Evolutionary conservation across 1,284 basidiomycete genomes (phyloP), one percentile per base, ranked within the genome.

Genomic region (Vanrija pseudolonga): DNA sequence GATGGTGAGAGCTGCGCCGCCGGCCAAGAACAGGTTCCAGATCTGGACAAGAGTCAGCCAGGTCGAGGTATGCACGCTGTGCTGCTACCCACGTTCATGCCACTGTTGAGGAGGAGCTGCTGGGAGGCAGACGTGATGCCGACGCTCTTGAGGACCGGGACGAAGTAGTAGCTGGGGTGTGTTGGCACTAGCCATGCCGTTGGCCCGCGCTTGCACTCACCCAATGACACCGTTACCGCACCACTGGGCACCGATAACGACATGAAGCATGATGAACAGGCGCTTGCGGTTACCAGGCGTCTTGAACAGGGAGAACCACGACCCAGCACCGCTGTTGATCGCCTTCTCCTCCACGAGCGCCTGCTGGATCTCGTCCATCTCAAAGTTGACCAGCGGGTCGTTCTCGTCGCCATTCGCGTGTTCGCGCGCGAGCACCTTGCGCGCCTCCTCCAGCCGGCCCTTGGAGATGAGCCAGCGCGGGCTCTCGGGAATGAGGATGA

Each of bases 101-200:
- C 32, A 11, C 51, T 51, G 70, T 87, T 87, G 76, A 86, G 84
- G 64, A 86, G 81, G 26, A 85, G 79, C 71, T 85, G 85, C 51
- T 80, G 82, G 48, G 80, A 79, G 3, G 79, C 70, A 61, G 81
- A 76, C 11, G 81, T 83, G 65, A 90, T 85, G 47, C 86, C 87
- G 54, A 89, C 84, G 55, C 80, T 78, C 61, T 82, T 77, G 61
- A 89, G 82, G 53, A 89, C 84, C 64, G 82, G 80, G 76, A 80
- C 84, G 60, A 89, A 80, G 78, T 88, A 89, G 78, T 86, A 73
- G 15, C 82, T 60, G 28, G 5, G 15, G 41, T 3, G 20, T 41
- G 28, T 23, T 43, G 19, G 15, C 8, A 3, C 7, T 6, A 6
- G 11, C 40, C 2, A 6, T 23, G 19, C n/a, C n/a, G n/a, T n/a